phyloP scores from a whole-genome alignment of 352 stramenopile genomes.

The Pythium aphanidermatum region DNA sequence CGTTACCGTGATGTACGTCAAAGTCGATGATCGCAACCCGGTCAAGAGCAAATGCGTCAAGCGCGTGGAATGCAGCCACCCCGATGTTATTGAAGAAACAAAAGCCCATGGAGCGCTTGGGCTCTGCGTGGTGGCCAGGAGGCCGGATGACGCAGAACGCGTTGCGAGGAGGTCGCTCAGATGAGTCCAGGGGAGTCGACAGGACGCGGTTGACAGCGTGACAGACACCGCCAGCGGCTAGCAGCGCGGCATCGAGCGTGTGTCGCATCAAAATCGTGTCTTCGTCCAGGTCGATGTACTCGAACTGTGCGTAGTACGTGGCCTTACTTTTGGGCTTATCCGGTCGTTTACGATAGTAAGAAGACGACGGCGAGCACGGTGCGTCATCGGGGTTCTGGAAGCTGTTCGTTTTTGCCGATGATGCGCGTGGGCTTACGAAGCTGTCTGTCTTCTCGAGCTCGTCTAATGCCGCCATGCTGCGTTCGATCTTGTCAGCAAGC shows the following conservation, averaged over 20 bases:
- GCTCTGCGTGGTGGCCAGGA: conserved; percentile 82
- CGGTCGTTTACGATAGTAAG: conserved; percentile 4
- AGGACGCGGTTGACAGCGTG: conserved; percentile 33
- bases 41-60: conserved; percentile 27
- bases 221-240: conserved; percentile 23
- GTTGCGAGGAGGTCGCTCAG: conserved; percentile 43
- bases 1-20: conserved; percentile 91
- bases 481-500: conserved; percentile 50
- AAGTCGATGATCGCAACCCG: conserved; percentile 80
- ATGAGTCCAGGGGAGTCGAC: neutral
- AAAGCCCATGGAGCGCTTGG: conserved; percentile 63
- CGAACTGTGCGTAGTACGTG: conserved; percentile 51
- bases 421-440: conserved; percentile 6
- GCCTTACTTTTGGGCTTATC: conserved; percentile 26
- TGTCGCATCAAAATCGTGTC: conserved; percentile 66
- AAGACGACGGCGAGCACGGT: conserved; percentile 8
- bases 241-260: conserved; percentile 36
- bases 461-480: conserved; percentile 52
- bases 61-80: conserved; percentile 46
- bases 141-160: conserved; percentile 62
- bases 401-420: conserved; percentile 6
- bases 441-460: conserved; percentile 13
- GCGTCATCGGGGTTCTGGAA: conserved; percentile 6
- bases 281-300: conserved; percentile 60
- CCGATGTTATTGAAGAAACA: conserved; percentile 86